Percentiles rank a stretch among this genome's conserved stretches.
These are phyloP conservation scores for Abrus pulchellus DNA, from an alignment of 306 rosid species.

Conservation along the genomic window DNA sequence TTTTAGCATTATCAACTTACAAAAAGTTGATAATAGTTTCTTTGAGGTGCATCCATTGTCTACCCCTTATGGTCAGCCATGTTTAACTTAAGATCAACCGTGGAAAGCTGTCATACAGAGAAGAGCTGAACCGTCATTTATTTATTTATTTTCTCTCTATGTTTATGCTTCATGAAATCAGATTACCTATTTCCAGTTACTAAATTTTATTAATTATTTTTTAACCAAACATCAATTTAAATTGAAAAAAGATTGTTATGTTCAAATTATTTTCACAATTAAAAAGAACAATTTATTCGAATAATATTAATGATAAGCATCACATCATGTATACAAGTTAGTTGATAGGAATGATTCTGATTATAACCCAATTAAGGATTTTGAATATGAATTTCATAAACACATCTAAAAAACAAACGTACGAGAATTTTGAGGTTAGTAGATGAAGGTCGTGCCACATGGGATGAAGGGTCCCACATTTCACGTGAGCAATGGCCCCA, in stretches of 20 bases:
- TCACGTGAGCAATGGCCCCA: slow-evolving; percentile 63
- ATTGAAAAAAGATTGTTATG: no score
- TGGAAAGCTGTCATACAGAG: not conserved
- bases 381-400: no score
- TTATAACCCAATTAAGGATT: no score
- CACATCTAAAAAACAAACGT: no score
- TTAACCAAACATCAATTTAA: no score
- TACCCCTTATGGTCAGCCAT: not conserved
- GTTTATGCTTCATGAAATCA: not conserved
- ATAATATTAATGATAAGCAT: no score
- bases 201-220: no score
- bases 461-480: slow-evolving; percentile 51
- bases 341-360: no score
- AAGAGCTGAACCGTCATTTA: not conserved
- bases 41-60: not conserved
- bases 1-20: no score
- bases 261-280: no score
- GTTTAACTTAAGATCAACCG: not conserved
- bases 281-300: no score
- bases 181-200: not conserved
- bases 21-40: not conserved
- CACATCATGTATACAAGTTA: no score
- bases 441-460: not conserved
- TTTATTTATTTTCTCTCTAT: not conserved
- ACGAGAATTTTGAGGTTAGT: not conserved